Evolutionary conservation across 2,329 filamentous ascomycete genomes (phyloP).

Genomic region (Phoma sp.): DNA sequence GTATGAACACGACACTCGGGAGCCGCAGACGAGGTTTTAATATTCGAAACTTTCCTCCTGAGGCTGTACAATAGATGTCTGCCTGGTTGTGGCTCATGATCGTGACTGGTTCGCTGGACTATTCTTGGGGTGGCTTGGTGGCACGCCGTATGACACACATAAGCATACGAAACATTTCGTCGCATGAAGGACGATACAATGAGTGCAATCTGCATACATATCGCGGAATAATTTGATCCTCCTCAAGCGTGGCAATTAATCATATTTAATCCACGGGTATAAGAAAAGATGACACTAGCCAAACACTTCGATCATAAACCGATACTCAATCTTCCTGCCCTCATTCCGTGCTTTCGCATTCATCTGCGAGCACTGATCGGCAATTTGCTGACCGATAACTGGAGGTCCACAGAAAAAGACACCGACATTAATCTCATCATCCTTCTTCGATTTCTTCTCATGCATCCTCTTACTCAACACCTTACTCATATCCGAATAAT

Average conservation of each 20-base stretch:
- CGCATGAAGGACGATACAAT: too few relatives aligned
- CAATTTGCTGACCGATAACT: slow-evolving; percentile 61
- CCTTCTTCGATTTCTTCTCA: slow-evolving; percentile 30
- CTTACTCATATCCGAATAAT: slow-evolving; percentile 60
- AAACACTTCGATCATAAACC: slow-evolving; percentile 66
- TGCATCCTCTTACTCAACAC: slow-evolving; percentile 25
- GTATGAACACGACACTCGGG: too few relatives aligned
- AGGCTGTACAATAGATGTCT: background rate
- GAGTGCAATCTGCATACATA: too few relatives aligned
- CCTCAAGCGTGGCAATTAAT: too few relatives aligned
- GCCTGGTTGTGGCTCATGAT: background rate
- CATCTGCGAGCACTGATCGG: slow-evolving; percentile 60
- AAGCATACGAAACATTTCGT: too few relatives aligned
- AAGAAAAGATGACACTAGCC: slow-evolving; percentile 36
- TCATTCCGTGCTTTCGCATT: slow-evolving; percentile 60
- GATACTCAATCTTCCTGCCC: slow-evolving; percentile 60
- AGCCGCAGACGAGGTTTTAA: too few relatives aligned
- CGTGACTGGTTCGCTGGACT: background rate
- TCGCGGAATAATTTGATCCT: too few relatives aligned
- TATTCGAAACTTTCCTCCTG: too few relatives aligned
- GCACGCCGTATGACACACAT: background rate
- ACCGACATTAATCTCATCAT: slow-evolving; percentile 55
- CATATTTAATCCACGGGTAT: background rate
- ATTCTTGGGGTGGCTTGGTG: background rate
- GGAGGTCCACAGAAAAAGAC: slow-evolving; percentile 65